Percentiles rank a stretch among this genome's conserved stretches.
Conservation (phyloP, 805 yeast species). For the Saccharomycopsis amapae region DNA sequence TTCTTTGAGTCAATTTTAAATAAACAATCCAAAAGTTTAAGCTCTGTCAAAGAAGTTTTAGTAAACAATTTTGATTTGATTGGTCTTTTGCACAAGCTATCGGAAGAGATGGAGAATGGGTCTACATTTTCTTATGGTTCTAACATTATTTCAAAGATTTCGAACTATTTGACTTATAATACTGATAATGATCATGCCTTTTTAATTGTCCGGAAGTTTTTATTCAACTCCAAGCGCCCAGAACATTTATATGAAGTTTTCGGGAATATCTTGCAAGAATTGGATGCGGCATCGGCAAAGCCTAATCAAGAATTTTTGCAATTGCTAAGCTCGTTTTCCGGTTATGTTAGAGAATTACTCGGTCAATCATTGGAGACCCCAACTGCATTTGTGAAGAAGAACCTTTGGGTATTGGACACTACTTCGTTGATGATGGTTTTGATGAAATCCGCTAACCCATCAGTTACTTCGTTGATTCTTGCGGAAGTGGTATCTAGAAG, state of each 20-base stretch:
- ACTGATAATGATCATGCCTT: background rate
- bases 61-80: conserved; percentile 12
- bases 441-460: background rate
- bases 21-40: background rate
- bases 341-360: background rate
- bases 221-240: background rate
- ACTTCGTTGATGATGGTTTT: background rate
- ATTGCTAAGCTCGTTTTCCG: background rate
- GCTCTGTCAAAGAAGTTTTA: conserved; percentile 5
- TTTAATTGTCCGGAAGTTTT: conserved; percentile 4
- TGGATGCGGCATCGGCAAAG: background rate
- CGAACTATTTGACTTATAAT: conserved; percentile 4
- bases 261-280: background rate
- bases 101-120: background rate
- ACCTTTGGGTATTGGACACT: conserved; percentile 3
- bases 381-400: background rate
- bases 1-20: conserved; percentile 10
- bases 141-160: background rate
- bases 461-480: too few species aligned
- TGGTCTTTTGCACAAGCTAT: conserved; percentile 4
- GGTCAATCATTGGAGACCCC: too few species aligned
- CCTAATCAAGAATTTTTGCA: background rate
- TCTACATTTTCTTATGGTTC: background rate
- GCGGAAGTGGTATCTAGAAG: too few species aligned
- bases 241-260: background rate